Conservation (phyloP, 305 asterid species). For the Fraxinus angustifolia region DNA sequence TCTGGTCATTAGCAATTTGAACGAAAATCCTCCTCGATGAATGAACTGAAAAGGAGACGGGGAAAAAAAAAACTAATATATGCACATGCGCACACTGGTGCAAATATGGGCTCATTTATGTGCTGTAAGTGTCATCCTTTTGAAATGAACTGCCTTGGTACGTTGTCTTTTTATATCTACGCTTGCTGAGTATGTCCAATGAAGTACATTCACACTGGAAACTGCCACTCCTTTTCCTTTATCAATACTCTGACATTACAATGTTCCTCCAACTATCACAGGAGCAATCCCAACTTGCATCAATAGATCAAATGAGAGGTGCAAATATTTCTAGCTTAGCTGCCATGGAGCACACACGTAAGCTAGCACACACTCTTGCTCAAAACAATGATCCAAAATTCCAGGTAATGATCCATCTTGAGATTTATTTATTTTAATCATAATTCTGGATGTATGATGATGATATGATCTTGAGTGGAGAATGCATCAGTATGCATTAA, state of each 20-base stretch:
- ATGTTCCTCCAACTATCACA: slow-evolving; percentile 36
- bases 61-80: not conserved
- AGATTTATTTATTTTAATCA: not conserved
- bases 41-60: not conserved
- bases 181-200: slow-evolving; percentile 15
- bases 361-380: slow-evolving; percentile 92
- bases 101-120: slow-evolving; percentile 14
- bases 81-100: not conserved
- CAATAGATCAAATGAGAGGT: slow-evolving; percentile 69
- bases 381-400: slow-evolving; percentile 93
- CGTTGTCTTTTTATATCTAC: not conserved
- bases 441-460: not conserved
- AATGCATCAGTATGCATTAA: slow-evolving; percentile 12
- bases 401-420: slow-evolving; percentile 54
- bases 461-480: slow-evolving; percentile 10
- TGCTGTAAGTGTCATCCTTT: slow-evolving; percentile 3
- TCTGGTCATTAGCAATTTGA: not conserved
- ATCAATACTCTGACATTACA: slow-evolving; percentile 8
- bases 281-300: slow-evolving; percentile 80
- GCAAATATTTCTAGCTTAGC: slow-evolving; percentile 57
- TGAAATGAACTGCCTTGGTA: not conserved
- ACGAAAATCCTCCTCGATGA: not conserved
- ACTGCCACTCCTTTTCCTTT: slow-evolving; percentile 12
- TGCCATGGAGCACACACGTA: slow-evolving; percentile 90
- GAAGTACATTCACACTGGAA: slow-evolving; percentile 15